Conservation (phyloP, 345 rosid species). For the Ailanthus altissimus region DNA sequence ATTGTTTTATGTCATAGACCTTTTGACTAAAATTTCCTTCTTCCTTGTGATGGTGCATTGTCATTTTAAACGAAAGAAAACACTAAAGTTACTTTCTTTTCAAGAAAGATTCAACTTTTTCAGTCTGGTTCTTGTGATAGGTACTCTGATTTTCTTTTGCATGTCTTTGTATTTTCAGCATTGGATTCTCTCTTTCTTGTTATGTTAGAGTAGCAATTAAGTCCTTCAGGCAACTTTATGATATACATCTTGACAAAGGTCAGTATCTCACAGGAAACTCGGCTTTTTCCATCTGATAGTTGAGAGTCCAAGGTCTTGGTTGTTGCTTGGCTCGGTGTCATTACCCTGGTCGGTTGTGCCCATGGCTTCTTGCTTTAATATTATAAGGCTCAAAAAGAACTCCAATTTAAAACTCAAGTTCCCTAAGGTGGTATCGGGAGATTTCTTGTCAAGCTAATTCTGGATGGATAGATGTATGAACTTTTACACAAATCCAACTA, state of each 20-base stretch:
- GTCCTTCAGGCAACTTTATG: not conserved
- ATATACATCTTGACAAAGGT: not conserved
- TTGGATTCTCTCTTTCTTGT: not conserved
- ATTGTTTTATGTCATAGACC: not conserved
- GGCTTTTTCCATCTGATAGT: not conserved
- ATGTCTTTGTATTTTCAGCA: not conserved
- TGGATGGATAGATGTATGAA: not conserved
- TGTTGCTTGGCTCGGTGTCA: not conserved
- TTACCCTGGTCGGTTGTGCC: not conserved
- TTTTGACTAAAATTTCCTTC: not conserved
- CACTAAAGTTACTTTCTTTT: not conserved
- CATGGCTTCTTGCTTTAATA: constrained; percentile 4
- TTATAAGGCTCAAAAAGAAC: not conserved
- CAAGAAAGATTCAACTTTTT: not conserved
- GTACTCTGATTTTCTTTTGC: not conserved
- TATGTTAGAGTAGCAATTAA: not conserved
- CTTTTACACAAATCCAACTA: not conserved
- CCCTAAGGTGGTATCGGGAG: not conserved
- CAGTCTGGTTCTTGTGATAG: not conserved
- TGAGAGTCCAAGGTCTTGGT: not conserved
- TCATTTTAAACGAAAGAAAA: no score
- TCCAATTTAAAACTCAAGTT: not conserved
- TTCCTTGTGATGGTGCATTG: not conserved
- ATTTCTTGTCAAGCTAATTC: not conserved
- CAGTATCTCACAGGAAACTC: not conserved